Conservation (phyloP, 257 asterid genomes). For the Solanum verrucosum region DNA sequence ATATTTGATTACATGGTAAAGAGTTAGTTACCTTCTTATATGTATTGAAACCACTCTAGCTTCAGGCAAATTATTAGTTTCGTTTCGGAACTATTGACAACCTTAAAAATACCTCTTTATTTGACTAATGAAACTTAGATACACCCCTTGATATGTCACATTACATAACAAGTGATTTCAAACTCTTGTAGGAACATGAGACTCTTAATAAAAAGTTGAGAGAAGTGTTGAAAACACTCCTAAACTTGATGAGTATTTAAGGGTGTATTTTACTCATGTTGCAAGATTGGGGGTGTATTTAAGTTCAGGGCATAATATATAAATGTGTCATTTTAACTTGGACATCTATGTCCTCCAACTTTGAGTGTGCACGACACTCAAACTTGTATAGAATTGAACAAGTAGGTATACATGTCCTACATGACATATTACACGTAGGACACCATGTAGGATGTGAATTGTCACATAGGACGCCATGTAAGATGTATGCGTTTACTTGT, state of each 20-base stretch:
- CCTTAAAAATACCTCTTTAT: not conserved
- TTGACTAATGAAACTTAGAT: not conserved
- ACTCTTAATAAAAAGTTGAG: not conserved
- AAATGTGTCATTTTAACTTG: not conserved
- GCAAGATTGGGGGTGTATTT: not conserved
- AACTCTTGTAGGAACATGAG: not conserved
- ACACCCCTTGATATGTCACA: not conserved
- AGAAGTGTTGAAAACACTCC: not conserved
- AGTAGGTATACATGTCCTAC: not conserved
- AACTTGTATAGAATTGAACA: no score
- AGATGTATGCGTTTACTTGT: not conserved
- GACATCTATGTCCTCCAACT: not conserved
- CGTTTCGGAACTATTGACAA: not conserved
- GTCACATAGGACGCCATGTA: not conserved
- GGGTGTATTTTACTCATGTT: not conserved
- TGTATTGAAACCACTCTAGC: no score
- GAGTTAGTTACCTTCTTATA: not conserved
- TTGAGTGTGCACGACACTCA: not conserved
- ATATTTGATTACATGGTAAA: constrained; percentile 14
- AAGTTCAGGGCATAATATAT: not conserved
- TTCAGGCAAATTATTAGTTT: not conserved
- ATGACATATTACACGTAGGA: not conserved
- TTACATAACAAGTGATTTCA: no score
- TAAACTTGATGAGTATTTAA: not conserved
- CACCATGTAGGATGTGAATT: not conserved